Conservation (phyloP, 495 filamentous ascomycete species). For the Annulohypoxylon nitens region DNA sequence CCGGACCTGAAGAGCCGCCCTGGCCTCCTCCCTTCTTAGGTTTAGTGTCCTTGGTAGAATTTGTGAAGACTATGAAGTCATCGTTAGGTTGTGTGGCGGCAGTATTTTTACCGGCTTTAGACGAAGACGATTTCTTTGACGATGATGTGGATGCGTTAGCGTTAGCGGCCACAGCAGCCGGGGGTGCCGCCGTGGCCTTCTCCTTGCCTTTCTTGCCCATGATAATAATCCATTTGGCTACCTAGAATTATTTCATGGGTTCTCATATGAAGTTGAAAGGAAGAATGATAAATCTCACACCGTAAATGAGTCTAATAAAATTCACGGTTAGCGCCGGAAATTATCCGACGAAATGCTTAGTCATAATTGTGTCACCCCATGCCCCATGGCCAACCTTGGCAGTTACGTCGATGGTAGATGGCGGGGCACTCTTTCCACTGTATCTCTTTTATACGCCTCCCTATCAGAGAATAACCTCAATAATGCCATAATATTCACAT, state of each 20-base stretch:
- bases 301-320: conserved; percentile 12
- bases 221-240: conserved; percentile 50
- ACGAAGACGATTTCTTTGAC: conserved; percentile 50
- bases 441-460: not conserved
- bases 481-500: not conserved
- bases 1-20: conserved; percentile 45
- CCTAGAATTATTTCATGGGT: conserved; percentile 15
- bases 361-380: not conserved
- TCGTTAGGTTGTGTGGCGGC: conserved; percentile 60
- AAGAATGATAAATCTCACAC: conserved; percentile 1
- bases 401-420: not conserved
- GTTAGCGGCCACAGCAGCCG: conserved; percentile 39
- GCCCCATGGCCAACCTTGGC: too few relatives aligned
- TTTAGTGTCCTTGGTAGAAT: conserved; percentile 70
- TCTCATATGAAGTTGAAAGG: not conserved
- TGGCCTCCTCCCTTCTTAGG: conserved; percentile 51
- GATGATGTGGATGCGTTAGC: conserved; percentile 47
- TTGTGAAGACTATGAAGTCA: conserved; percentile 77
- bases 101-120: conserved; percentile 50
- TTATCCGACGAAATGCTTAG: conserved; percentile 13
- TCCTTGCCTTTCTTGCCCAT: conserved; percentile 64
- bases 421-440: not conserved
- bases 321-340: conserved; percentile 17
- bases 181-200: conserved; percentile 53
- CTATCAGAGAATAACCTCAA: not conserved